phyloP scores from a whole-genome alignment of 257 asterid genomes.

The Gardenia jasminoides region DNA sequence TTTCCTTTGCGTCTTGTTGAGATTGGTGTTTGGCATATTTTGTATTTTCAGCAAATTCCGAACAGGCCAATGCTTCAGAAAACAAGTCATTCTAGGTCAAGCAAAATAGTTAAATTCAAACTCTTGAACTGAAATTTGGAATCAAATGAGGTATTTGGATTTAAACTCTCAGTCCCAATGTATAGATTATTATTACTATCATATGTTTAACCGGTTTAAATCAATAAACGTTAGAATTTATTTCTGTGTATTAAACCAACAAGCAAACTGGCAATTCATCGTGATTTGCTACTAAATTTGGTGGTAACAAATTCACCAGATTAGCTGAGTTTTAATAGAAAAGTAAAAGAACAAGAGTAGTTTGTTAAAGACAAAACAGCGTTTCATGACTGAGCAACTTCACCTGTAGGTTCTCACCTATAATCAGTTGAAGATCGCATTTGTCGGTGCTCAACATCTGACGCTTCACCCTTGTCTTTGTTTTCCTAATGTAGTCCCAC shows the following conservation, averaged over 20 bases:
- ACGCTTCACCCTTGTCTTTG: conserved; percentile 29
- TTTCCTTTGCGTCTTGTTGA: neutral
- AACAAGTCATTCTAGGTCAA: neutral
- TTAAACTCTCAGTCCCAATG: neutral
- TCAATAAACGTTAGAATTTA: neutral
- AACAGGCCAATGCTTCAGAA: neutral
- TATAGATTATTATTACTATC: neutral
- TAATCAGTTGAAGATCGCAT: conserved; percentile 36
- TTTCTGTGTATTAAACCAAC: conserved; percentile 20
- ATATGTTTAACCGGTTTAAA: neutral
- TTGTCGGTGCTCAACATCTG: conserved; percentile 36
- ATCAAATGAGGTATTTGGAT: neutral
- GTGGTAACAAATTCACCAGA: conserved; percentile 39
- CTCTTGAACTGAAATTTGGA: neutral
- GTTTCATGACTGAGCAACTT: neutral
- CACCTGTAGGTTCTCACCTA: conserved; percentile 33
- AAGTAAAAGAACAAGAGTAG: conserved; percentile 16
- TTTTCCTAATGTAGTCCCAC: conserved; percentile 23
- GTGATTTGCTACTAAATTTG: conserved; percentile 9
- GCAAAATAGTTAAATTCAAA: neutral
- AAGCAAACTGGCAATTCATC: neutral
- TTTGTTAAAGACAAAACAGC: neutral
- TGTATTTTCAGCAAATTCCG: neutral
- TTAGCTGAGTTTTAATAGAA: conserved; percentile 34
- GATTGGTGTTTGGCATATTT: neutral